Conservation (phyloP, 805 yeast species). For the Candida pseudoglaebosa region DNA sequence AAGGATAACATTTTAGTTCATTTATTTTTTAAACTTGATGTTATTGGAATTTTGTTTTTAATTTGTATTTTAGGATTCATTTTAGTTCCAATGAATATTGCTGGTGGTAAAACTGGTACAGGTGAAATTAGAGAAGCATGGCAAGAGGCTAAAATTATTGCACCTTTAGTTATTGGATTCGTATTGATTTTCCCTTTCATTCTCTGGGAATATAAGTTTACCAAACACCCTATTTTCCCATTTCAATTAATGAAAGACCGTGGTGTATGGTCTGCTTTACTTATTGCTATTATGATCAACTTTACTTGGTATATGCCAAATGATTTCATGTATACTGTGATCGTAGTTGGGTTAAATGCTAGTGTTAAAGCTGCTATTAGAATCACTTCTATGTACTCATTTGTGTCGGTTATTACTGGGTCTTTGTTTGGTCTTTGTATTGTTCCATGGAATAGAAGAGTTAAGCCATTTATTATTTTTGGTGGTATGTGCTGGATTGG, state of each 20-base stretch:
- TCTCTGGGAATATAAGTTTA: slow-evolving; percentile 54
- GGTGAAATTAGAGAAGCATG: slow-evolving; percentile 38
- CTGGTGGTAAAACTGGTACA: slow-evolving; percentile 48
- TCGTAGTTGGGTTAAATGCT: slow-evolving; percentile 61
- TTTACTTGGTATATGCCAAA: slow-evolving; percentile 67
- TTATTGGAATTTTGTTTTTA: slow-evolving; percentile 56
- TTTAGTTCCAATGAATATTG: slow-evolving; percentile 69
- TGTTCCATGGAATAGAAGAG: slow-evolving; percentile 43
- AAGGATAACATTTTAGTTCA: slow-evolving; percentile 34
- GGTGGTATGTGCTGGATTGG: slow-evolving; percentile 58
- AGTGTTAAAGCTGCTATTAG: slow-evolving; percentile 61
- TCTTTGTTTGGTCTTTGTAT: slow-evolving; percentile 49
- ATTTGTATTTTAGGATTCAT: slow-evolving; percentile 58
- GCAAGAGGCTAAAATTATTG: slow-evolving; percentile 60
- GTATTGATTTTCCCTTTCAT: slow-evolving; percentile 55
- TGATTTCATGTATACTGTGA: slow-evolving; percentile 63
- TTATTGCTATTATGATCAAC: slow-evolving; percentile 55
- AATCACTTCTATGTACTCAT: slow-evolving; percentile 58
- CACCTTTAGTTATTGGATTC: slow-evolving; percentile 66
- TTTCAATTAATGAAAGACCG: slow-evolving; percentile 56
- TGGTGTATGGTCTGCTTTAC: slow-evolving; percentile 70
- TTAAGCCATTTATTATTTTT: slow-evolving; percentile 56
- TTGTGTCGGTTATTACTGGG: slow-evolving; percentile 61
- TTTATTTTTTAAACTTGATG: slow-evolving; percentile 61
- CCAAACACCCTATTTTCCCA: slow-evolving; percentile 65